Evolutionary conservation across 2,329 filamentous ascomycete genomes (phyloP).

Genomic region (Fusarium drepaniforme): DNA sequence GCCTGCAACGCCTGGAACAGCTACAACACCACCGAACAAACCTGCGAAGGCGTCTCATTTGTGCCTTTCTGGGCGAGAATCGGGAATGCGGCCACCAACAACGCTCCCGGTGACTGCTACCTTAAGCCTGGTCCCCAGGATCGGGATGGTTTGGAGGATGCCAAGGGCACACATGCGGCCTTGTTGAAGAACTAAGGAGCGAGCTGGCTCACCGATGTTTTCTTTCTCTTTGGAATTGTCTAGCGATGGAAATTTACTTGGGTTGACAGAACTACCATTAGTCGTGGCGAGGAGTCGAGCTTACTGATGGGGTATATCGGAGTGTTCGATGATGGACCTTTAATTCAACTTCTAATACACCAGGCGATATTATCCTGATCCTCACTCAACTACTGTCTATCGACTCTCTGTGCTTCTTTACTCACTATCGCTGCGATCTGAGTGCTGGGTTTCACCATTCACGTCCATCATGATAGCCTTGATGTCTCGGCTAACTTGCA

Average conservation of each 20-base stretch:
- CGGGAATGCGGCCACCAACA: background rate
- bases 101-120: conserved; percentile 7
- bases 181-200: background rate
- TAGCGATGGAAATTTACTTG: background rate
- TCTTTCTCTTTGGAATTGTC: background rate
- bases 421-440: background rate
- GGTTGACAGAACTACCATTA: background rate
- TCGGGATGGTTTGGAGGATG: conserved; percentile 1
- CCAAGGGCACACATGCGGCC: conserved; percentile 3
- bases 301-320: background rate
- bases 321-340: background rate
- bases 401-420: background rate
- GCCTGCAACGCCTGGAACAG: conserved; percentile 56
- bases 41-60: conserved; percentile 31
- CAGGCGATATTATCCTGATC: no score
- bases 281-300: background rate
- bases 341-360: background rate
- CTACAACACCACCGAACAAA: conserved; percentile 9
- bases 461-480: background rate
- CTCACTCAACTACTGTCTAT: background rate
- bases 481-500: background rate
- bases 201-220: background rate
- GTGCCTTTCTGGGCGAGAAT: conserved; percentile 29
- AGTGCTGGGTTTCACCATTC: background rate
- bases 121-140: conserved; percentile 9